Percentiles rank a stretch among this genome's conserved stretches.
Conservation (phyloP, 2,329 filamentous ascomycete species). For the Triangularia setosa region DNA sequence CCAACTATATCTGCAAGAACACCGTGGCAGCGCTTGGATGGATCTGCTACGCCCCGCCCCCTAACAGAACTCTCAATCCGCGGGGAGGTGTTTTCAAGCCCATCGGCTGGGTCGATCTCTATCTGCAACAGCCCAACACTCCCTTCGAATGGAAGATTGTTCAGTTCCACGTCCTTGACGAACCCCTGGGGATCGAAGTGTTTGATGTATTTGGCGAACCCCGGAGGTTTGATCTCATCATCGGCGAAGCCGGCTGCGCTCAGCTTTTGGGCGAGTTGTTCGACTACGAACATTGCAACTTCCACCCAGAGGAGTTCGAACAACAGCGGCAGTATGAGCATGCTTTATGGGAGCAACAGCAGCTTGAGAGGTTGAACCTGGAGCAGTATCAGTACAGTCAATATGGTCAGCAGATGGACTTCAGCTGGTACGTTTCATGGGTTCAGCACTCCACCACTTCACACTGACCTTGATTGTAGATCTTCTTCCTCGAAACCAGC, state of each 20-base stretch:
- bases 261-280: background rate
- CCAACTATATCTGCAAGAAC: background rate
- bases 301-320: background rate
- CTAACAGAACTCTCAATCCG: background rate
- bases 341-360: background rate
- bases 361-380: too few relatives aligned
- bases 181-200: background rate
- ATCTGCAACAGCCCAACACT: background rate
- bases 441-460: background rate
- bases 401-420: too few relatives aligned
- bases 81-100: background rate
- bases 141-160: background rate
- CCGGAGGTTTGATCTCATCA: background rate
- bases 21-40: background rate
- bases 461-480: background rate
- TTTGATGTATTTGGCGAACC: too few relatives aligned
- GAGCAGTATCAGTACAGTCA: too few relatives aligned
- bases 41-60: background rate
- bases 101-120: background rate
- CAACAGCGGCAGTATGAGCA: background rate
- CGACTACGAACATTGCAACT: background rate
- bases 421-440: background rate
- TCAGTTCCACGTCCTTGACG: background rate
- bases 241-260: background rate
- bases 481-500: background rate